A percentile compares a stretch with the other conserved stretches of the same genome.
Conservation (phyloP, 352 stramenopile genomes). For the Globisporangium iwayamae region DNA sequence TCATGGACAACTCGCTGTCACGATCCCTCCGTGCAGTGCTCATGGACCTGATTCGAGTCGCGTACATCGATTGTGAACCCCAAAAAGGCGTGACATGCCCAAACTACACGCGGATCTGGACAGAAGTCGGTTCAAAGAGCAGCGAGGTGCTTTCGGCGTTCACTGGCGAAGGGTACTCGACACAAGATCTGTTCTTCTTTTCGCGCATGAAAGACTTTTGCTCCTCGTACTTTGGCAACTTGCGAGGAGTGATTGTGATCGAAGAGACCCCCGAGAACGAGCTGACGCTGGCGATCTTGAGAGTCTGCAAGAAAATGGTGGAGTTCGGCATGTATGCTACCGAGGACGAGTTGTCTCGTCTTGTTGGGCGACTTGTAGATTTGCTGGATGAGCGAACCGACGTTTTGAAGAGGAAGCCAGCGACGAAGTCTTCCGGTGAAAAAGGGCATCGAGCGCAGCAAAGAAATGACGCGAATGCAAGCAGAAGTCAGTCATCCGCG, state of each 20-base stretch:
- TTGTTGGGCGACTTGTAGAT: constrained; percentile 27
- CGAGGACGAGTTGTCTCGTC: constrained; percentile 32
- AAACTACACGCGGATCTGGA: constrained; percentile 72
- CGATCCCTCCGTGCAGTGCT: constrained; percentile 60
- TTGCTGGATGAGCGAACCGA: constrained; percentile 52
- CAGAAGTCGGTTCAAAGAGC: constrained; percentile 33
- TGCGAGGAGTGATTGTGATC: constrained; percentile 42
- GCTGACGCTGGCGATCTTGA: constrained; percentile 49
- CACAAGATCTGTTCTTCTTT: constrained; percentile 48
- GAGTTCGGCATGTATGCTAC: constrained; percentile 65
- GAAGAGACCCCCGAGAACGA: constrained; percentile 63
- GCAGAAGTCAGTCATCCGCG: too few species aligned
- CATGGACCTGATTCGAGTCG: constrained; percentile 60
- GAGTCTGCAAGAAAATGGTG: constrained; percentile 51
- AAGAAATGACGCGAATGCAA: background rate
- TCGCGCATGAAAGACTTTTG: constrained; percentile 41
- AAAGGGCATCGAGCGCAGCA: constrained; percentile 5
- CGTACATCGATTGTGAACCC: constrained; percentile 69
- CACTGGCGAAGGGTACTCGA: constrained; percentile 29
- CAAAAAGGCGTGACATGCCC: constrained; percentile 55
- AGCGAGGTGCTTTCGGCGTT: constrained; percentile 29
- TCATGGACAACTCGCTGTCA: constrained; percentile 43
- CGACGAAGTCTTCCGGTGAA: background rate
- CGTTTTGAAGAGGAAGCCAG: constrained; percentile 9
- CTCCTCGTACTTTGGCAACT: constrained; percentile 35